Evolutionary conservation across 257 asterid genomes (phyloP).

Genomic region (Cordia subcordata): DNA sequence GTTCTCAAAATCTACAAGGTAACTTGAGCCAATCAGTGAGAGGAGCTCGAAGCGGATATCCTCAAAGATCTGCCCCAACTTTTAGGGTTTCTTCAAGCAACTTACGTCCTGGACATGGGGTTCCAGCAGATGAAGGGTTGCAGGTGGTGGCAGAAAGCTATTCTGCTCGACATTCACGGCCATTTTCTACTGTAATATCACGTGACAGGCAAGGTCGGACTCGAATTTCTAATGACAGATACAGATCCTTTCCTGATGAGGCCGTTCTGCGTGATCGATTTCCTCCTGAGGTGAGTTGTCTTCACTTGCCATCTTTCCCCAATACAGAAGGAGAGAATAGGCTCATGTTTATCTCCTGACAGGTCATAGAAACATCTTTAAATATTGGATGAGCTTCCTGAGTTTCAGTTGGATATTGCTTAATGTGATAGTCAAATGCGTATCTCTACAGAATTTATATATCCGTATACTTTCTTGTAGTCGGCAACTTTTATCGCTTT

Average conservation of each 20-base stretch:
- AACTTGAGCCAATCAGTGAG: slow-evolving; percentile 38
- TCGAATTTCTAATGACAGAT: slow-evolving; percentile 40
- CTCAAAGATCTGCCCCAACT: slow-evolving; percentile 45
- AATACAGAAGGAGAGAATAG: background rate
- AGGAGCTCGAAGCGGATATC: slow-evolving; percentile 49
- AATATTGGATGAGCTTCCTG: too few relatives aligned
- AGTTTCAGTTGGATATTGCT: too few relatives aligned
- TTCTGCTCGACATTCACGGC: slow-evolving; percentile 44
- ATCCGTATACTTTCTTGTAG: too few relatives aligned
- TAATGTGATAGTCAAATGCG: too few relatives aligned
- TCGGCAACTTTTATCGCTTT: background rate
- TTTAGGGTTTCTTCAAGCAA: slow-evolving; percentile 54
- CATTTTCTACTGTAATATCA: slow-evolving; percentile 35
- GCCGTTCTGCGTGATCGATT: slow-evolving; percentile 39
- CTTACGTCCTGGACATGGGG: slow-evolving; percentile 38
- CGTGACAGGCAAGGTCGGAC: slow-evolving; percentile 52
- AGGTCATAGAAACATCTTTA: too few relatives aligned
- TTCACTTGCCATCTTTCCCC: background rate
- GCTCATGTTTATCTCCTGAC: background rate
- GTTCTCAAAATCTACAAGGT: slow-evolving; percentile 36
- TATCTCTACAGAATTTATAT: too few relatives aligned
- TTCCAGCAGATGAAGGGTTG: slow-evolving; percentile 44
- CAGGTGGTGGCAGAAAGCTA: slow-evolving; percentile 40
- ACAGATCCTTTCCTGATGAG: slow-evolving; percentile 39
- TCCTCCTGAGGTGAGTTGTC: slow-evolving; percentile 54